Base-by-base conservation (phyloP, 2,329 filamentous ascomycete species). In the Cadophora malorum region DNA sequence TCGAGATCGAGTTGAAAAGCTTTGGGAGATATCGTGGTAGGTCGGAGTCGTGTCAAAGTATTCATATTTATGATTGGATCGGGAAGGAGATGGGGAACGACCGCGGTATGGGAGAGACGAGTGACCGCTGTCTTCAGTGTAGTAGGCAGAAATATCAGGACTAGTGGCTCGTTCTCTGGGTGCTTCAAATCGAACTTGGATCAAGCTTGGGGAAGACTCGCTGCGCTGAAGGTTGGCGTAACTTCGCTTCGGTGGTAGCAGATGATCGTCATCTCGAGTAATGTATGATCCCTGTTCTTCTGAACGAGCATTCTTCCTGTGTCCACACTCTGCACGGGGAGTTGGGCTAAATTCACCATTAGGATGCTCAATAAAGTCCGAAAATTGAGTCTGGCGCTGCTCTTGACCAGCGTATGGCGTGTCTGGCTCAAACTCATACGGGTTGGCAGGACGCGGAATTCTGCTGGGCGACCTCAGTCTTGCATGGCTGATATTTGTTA, bases 401-500 rank as follows among this genome's bases (percentile, higher is more conserved):
- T 59, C 45, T 14, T 67, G 52, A 45, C 67, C 38, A 16, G 67
- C 23, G 55, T 66, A 55, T 14, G 70, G 71, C n/a, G 74, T 71
- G 9, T 68, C 69, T 14, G 74, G 73, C 60, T 78, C 76, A 47
- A 78, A 77, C 60, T 75, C 69, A 55, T 74, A 75, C 16, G 70
- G 72, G 33, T 72, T 74, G 16, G 28, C 12, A 41, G 55, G 45
- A 35, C 62, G 56, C 21, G 62, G 49, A 59, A 67, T 45, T 41
- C 64, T 62, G 23, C 61, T 65, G 33, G 58, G 55, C 28, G 56
- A 59, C 14, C 56, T 59, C 21, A 33, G 56, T 59, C 56, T 59
- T 14, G 21, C 56, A 41, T 59, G 33, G 8, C 56, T 59, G 12
- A 19, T 28, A 1, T 45, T 10, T 41, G 12, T 59, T 35, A 59